These are phyloP conservation scores for Phaffomyces opuntiae DNA, from an alignment of 805 yeast genomes.

Conservation along the genomic window DNA sequence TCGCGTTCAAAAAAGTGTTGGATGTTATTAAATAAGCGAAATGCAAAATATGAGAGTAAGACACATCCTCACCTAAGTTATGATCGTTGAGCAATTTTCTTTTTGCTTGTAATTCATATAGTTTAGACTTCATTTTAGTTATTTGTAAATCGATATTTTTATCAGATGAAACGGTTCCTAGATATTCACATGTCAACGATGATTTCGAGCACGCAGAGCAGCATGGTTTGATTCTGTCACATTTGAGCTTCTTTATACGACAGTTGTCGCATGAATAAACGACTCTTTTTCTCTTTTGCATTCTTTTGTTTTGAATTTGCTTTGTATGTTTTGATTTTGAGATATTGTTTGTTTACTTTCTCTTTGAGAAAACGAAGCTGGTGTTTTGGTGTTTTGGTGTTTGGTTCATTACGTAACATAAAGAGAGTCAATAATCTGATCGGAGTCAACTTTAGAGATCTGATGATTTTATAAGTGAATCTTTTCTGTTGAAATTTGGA, in stretches of 20 bases:
- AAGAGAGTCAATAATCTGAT: too few relatives aligned
- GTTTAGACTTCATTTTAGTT: background rate
- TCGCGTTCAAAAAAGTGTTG: slow-evolving; percentile 1
- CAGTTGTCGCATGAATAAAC: slow-evolving; percentile 10
- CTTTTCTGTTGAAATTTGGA: too few relatives aligned
- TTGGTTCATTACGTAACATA: too few relatives aligned
- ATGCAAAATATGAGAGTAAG: background rate
- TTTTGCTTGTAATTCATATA: slow-evolving; percentile 1
- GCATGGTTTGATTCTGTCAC: slow-evolving; percentile 4
- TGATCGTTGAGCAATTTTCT: background rate
- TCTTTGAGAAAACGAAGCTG: too few relatives aligned
- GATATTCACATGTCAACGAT: slow-evolving; percentile 1
- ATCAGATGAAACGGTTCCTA: background rate
- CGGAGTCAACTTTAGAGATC: too few relatives aligned
- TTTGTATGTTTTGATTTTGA: background rate
- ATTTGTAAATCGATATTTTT: background rate
- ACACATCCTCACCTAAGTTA: background rate
- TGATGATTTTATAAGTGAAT: too few relatives aligned
- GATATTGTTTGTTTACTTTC: background rate
- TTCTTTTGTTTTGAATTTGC: background rate
- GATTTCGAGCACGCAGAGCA: slow-evolving; percentile 6
- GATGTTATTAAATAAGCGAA: background rate
- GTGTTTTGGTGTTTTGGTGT: too few relatives aligned
- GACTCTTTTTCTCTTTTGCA: slow-evolving; percentile 3
- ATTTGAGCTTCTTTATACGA: slow-evolving; percentile 7